Evolutionary conservation across 176 grass and related monocot species (phyloP), one percentile per base, ranked within the genome.

Genomic region (Saccharum officinarum): DNA sequence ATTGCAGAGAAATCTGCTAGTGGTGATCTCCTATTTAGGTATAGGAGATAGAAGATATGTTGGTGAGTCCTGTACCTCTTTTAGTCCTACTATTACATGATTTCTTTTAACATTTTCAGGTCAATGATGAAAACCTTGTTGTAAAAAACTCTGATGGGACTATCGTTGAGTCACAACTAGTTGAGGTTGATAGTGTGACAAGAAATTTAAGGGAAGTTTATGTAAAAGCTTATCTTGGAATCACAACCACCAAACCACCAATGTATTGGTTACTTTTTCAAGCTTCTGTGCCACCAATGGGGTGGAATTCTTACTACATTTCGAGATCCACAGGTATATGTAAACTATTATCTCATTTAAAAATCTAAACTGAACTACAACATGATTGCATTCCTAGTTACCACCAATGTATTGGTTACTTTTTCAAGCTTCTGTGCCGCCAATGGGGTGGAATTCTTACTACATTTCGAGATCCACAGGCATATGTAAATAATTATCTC

Each of bases 361-460:
- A 83, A 62, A 78, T 69, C 63, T 10, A 44, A 0, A 68, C 44
- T 65, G 11, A 78, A 79, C 14, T 39, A 2, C 3, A 16, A 50
- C 0, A 66, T 23, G 4, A 88, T 78, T 47, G 41, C 41, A 4
- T 5, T n/a, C n/a, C n/a, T n/a, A n/a, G n/a, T n/a, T n/a, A 55
- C 55, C 88, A 18, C 88, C 92, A 33, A 94, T 86, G 73, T 97
- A 97, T 83, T 97, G 90, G 95, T 78, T 97, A 61, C 40, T 94
- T 81, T 97, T 97, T 87, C 67, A 88, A 88, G 90, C 89, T 76
- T 91, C 87, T 76, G 82, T 87, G 14, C 95, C 88, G 67, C 92
- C 95, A 87, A 81, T 94, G 71, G 95, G 95, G 38, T 97, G 95
- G 95, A 97, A 81, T 78, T 91, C 95, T 83, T 97, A 94, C 71